These are phyloP conservation scores for Astrothelium macrocarpum DNA, from an alignment of 495 filamentous ascomycete species.

Conservation along the genomic window DNA sequence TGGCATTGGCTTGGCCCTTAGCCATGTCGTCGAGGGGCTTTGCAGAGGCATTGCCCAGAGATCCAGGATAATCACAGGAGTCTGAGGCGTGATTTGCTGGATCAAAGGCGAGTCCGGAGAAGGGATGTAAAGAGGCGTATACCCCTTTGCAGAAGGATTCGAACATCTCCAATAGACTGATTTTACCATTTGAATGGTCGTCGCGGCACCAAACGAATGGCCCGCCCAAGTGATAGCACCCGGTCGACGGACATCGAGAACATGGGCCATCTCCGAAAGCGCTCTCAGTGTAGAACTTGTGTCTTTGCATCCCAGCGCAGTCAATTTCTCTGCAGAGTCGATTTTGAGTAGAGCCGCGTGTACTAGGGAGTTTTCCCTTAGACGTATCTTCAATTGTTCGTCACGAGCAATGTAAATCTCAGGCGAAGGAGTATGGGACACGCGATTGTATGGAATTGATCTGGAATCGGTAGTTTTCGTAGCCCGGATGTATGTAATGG, in stretches of 20 bases:
- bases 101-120: slow-evolving; percentile 38
- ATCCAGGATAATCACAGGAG: slow-evolving; percentile 56
- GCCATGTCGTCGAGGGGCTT: slow-evolving; percentile 41
- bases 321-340: slow-evolving; percentile 40
- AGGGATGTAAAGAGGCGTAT: slow-evolving; percentile 42
- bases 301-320: slow-evolving; percentile 36
- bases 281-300: slow-evolving; percentile 29
- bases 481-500: slow-evolving; percentile 49
- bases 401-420: slow-evolving; percentile 52
- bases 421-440: slow-evolving; percentile 40
- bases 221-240: slow-evolving; percentile 62
- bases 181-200: slow-evolving; percentile 63
- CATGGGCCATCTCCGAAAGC: slow-evolving; percentile 42
- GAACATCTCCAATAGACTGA: slow-evolving; percentile 48
- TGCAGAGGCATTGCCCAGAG: slow-evolving; percentile 63
- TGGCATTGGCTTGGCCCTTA: slow-evolving; percentile 58
- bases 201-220: slow-evolving; percentile 68
- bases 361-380: slow-evolving; percentile 60
- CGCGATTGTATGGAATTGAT: slow-evolving; percentile 29
- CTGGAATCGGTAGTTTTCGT: slow-evolving; percentile 34
- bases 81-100: slow-evolving; percentile 52
- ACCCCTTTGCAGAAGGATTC: slow-evolving; percentile 11
- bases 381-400: slow-evolving; percentile 56
- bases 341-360: slow-evolving; percentile 53
- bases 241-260: slow-evolving; percentile 55